A percentile compares a stretch with the other conserved stretches of the same genome.
phyloP scores from a whole-genome alignment of 2,329 filamentous ascomycete genomes.

The Amylocarpus encephaloides region DNA sequence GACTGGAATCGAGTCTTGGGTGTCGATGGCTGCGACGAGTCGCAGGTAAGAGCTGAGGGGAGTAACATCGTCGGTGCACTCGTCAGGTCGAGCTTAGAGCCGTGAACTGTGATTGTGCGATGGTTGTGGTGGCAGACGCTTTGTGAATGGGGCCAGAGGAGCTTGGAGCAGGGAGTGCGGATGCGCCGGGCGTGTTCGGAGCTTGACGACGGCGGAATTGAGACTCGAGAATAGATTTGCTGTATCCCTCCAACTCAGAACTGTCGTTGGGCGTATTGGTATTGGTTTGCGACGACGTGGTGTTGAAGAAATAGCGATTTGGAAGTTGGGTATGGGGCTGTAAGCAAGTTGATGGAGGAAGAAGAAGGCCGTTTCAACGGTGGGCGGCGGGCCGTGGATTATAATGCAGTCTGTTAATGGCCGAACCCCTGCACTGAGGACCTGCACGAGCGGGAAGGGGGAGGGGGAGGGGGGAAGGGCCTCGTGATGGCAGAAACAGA shows the following conservation, averaged over 20 bases:
- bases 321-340: constrained; percentile 8
- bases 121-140: constrained; percentile 10
- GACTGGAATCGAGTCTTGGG: constrained; percentile 35
- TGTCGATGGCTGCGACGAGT: constrained; percentile 37
- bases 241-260: neutral
- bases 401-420: constrained; percentile 12
- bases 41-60: constrained; percentile 53
- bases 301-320: constrained; percentile 6
- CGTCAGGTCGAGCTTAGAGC: neutral
- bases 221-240: neutral
- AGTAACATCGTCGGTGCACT: constrained; percentile 44
- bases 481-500: neutral
- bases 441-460: constrained; percentile 8
- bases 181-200: constrained; percentile 24
- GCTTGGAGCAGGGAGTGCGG: neutral
- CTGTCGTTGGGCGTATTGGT: constrained; percentile 8
- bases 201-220: constrained; percentile 1
- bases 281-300: constrained; percentile 13
- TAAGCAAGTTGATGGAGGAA: constrained; percentile 2
- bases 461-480: neutral
- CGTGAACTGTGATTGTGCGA: constrained; percentile 1
- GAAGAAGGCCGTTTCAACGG: constrained; percentile 8
- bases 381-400: constrained; percentile 9
- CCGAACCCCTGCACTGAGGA: constrained; percentile 4
- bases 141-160: neutral